Percentiles rank a stretch among this genome's conserved stretches.
phyloP scores from a whole-genome alignment of 495 filamentous ascomycete genomes.

The Aspergillus nidulans region DNA sequence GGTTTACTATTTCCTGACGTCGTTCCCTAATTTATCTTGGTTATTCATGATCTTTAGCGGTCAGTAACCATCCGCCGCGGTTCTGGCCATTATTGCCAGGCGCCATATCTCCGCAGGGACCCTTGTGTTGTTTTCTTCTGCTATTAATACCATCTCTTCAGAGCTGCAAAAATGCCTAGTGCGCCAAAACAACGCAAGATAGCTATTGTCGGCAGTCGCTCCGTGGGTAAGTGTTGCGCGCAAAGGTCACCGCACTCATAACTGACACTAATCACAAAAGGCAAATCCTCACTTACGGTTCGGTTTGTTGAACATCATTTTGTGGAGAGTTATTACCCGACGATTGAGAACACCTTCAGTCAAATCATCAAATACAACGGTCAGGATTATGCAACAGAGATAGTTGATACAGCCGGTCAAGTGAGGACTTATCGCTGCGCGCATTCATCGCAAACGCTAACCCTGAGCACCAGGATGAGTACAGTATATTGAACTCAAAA shows the following conservation, averaged over 20 bases:
- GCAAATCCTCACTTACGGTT: conserved; percentile 96
- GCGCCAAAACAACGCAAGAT: conserved; percentile 95
- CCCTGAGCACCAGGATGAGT: conserved; percentile 72
- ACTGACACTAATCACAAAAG: conserved; percentile 43
- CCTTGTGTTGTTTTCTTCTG: neutral
- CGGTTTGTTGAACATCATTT: conserved; percentile 98
- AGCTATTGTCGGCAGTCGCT: conserved; percentile 94
- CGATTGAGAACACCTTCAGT: conserved; percentile 98
- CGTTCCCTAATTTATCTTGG: neutral
- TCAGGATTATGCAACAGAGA: conserved; percentile 93
- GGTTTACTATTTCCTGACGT: conserved; percentile 1
- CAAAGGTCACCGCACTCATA: neutral
- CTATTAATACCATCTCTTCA: neutral
- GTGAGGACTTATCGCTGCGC: conserved; percentile 44
- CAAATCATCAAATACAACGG: conserved; percentile 87
- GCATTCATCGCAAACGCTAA: conserved; percentile 14
- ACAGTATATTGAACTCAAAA: conserved; percentile 95
- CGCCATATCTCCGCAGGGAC: neutral
- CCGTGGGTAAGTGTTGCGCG: conserved; percentile 67
- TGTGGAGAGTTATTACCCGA: conserved; percentile 98
- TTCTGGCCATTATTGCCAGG: neutral
- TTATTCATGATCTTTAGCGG: no score
- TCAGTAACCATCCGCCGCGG: no score
- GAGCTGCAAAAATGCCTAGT: conserved; percentile 58
- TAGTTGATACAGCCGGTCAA: conserved; percentile 97